Base-by-base conservation (phyloP, 306 rosid genomes). In the Rosa chinensis region DNA sequence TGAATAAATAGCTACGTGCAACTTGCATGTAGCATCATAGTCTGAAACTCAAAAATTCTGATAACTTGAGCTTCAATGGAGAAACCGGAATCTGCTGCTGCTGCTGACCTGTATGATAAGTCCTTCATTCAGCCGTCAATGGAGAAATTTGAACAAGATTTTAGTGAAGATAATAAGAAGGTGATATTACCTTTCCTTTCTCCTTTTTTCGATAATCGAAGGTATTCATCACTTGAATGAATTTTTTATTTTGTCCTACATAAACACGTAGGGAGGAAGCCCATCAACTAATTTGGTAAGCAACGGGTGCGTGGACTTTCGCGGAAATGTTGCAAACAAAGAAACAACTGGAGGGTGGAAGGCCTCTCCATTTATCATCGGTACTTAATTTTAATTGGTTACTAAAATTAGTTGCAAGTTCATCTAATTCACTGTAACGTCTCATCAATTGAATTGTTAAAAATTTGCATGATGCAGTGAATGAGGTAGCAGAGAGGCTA, bases 331-430 rank as follows among this genome's bases (percentile, higher is more conserved):
- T 64, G 94, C 94, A 0, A 48, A 87, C 78, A 90, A 88, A 67
- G 52, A 4, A 84, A 86, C 66, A 23, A 90, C 88, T 0, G 92
- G 94, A 56, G 90, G 90, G 72, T 90, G 90, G 92, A 88, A 82
- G 83, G 94, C 94, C 47, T 81, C 89, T 32, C 89, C 94, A 1
- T 90, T 81, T 55, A 81, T 90, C 79, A 90, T 90, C 66, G 82
- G 91, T 86, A 67, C 10, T 14, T 37, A 0, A 39, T 43, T 72
- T 37, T 44, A 10, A 6, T 37, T 25, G 8, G 14, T 47, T 40
- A 39, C 5, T 28, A 6, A 4, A 0, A 47, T 28, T 16, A 5
- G 16, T 8, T 50, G 0, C 35, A 12, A 23, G 11, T 25, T 72
- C 56, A 35, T n/a, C 39, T 64, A 10, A 72, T 0, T 66, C 43